Evolutionary conservation across 192 early-diverging fungal genomes (phyloP).

Genomic region (Coemansia sp.): DNA sequence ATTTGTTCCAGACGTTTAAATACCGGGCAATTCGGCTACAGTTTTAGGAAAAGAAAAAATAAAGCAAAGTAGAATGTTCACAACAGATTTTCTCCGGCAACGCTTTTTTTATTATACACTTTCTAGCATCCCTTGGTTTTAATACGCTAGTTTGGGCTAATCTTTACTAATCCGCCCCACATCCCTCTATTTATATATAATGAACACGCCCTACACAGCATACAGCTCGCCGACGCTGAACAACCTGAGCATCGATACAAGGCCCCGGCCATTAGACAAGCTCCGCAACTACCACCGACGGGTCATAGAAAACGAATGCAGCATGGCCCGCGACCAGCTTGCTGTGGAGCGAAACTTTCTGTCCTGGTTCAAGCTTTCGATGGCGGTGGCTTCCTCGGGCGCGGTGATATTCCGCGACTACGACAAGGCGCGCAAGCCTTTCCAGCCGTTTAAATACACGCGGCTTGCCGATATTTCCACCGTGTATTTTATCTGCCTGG

Average conservation of each 20-base stretch:
- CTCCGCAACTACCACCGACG: conserved; percentile 9
- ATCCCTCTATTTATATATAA: not conserved
- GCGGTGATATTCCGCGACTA: conserved; percentile 14
- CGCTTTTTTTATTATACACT: no score
- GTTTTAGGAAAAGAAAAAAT: not conserved
- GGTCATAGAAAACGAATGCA: conserved; percentile 43
- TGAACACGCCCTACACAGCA: not conserved
- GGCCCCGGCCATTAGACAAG: not conserved
- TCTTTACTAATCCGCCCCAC: no score
- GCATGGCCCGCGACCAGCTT: conserved; percentile 55
- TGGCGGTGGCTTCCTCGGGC: conserved; percentile 28
- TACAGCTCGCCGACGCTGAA: not conserved
- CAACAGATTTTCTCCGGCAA: no score
- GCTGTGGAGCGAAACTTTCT: conserved; percentile 51
- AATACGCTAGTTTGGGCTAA: no score
- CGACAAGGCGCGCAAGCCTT: not conserved
- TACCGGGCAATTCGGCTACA: not conserved
- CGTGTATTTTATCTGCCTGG: conserved; percentile 25
- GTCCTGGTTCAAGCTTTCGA: conserved; percentile 45
- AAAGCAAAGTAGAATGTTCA: no score
- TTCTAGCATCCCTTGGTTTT: no score
- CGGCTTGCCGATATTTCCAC: conserved; percentile 18
- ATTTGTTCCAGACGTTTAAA: no score
- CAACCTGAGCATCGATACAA: conserved; percentile 2
- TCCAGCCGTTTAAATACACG: not conserved